phyloP scores from a whole-genome alignment of 345 rosid genomes.

The Dimocarpus longan region DNA sequence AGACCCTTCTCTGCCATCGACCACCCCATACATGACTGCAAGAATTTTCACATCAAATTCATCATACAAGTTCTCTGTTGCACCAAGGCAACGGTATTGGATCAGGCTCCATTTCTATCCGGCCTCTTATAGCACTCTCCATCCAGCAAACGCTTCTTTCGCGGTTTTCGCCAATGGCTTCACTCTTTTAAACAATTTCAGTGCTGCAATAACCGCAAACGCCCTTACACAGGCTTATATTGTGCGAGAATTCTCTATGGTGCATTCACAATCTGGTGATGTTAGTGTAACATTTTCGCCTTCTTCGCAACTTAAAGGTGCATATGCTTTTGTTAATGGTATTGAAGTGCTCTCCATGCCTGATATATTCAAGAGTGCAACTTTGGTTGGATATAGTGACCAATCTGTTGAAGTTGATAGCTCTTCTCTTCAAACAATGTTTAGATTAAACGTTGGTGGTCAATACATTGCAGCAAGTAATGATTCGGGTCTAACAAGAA shows the following conservation, averaged over 20 bases:
- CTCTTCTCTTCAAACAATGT: constrained; percentile 53
- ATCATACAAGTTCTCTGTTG: constrained; percentile 43
- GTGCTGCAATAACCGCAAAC: constrained; percentile 48
- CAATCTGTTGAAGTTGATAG: constrained; percentile 23
- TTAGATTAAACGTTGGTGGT: constrained; percentile 60
- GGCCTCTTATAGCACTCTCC: constrained; percentile 30
- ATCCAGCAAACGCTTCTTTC: constrained; percentile 38
- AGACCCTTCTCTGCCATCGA: constrained; percentile 51
- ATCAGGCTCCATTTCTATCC: constrained; percentile 61
- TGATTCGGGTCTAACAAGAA: constrained; percentile 48
- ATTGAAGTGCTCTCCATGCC: constrained; percentile 54
- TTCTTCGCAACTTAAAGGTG: constrained; percentile 18
- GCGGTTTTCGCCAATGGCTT: constrained; percentile 40
- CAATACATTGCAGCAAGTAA: constrained; percentile 38
- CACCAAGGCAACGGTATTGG: constrained; percentile 34
- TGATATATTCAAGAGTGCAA: constrained; percentile 37
- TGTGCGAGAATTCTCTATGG: constrained; percentile 43
- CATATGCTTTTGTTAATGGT: constrained; percentile 61
- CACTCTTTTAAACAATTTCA: constrained; percentile 57
- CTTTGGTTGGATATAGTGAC: constrained; percentile 41
- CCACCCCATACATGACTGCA: constrained; percentile 58
- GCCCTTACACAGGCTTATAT: constrained; percentile 55
- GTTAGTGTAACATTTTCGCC: constrained; percentile 47
- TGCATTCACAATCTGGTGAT: constrained; percentile 27
- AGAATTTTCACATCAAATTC: constrained; percentile 49